Evolutionary conservation across 805 yeast genomes (phyloP).

Genomic region (Yamadazyma akitaensis): DNA sequence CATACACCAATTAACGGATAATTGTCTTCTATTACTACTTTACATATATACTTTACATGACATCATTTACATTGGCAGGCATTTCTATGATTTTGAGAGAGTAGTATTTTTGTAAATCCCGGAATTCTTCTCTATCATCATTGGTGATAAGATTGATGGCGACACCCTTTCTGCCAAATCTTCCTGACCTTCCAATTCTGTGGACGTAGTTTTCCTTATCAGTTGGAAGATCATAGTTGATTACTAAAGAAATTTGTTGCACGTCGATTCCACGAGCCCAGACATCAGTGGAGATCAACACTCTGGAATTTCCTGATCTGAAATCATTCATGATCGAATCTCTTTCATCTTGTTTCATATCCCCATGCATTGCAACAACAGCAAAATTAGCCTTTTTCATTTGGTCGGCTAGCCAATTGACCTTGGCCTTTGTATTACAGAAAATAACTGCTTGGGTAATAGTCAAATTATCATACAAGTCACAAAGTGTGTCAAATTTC

Average conservation of each 20-base stretch:
- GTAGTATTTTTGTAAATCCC: conserved; percentile 68
- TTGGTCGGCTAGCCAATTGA: conserved; percentile 82
- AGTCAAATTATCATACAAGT: conserved; percentile 89
- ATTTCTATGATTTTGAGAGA: conserved; percentile 71
- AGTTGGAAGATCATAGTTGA: conserved; percentile 90
- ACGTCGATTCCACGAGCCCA: conserved; percentile 99
- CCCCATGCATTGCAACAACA: conserved; percentile 95
- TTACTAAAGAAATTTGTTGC: conserved; percentile 94
- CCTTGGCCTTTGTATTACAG: conserved; percentile 96
- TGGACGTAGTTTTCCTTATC: conserved; percentile 95
- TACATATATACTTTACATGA: conserved; percentile 12
- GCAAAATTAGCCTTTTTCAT: conserved; percentile 81
- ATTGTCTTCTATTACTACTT: neutral
- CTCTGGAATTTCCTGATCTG: conserved; percentile 89
- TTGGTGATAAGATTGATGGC: conserved; percentile 91
- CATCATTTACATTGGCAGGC: conserved; percentile 67
- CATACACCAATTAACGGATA: neutral
- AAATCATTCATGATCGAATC: conserved; percentile 94
- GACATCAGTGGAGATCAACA: conserved; percentile 92
- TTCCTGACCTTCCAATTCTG: conserved; percentile 97
- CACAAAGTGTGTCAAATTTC: conserved; percentile 94
- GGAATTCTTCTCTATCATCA: conserved; percentile 70
- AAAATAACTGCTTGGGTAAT: conserved; percentile 97
- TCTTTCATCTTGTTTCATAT: conserved; percentile 92
- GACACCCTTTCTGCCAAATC: conserved; percentile 98